Conservation (phyloP, 352 stramenopile species). For the Globisporangium emineosum region DNA sequence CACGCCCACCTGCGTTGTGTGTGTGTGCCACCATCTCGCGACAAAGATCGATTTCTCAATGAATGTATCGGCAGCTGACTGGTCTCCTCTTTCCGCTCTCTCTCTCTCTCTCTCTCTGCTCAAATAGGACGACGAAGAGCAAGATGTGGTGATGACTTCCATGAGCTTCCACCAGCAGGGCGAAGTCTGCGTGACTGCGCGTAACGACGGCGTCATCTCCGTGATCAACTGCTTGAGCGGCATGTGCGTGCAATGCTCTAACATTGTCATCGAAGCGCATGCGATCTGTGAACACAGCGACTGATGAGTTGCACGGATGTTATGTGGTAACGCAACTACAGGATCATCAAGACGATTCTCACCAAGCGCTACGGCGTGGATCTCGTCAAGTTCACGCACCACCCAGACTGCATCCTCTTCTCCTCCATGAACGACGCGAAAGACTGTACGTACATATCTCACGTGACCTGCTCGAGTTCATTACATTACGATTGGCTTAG, state of each 20-base stretch:
- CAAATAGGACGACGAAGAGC: conserved; percentile 54
- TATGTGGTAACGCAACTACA: conserved; percentile 15
- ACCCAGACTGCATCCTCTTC: conserved; percentile 84
- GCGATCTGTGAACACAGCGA: background rate
- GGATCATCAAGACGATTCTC: conserved; percentile 82
- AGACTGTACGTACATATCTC: conserved; percentile 50
- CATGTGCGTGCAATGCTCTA: conserved; percentile 42
- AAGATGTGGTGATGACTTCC: conserved; percentile 52
- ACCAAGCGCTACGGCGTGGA: conserved; percentile 83
- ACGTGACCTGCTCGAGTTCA: no score
- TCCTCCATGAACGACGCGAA: conserved; percentile 71
- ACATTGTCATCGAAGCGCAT: background rate
- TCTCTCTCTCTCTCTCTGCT: background rate
- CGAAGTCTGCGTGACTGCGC: conserved; percentile 71
- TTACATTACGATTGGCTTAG: background rate
- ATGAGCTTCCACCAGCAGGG: conserved; percentile 82
- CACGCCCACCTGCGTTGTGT: background rate
- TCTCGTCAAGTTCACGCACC: conserved; percentile 76
- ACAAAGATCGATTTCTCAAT: background rate
- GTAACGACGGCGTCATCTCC: conserved; percentile 74
- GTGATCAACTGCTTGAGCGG: conserved; percentile 83
- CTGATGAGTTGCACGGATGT: background rate
- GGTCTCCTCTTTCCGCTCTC: no score
- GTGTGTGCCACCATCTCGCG: background rate
- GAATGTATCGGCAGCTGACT: background rate